Conservation (phyloP, 129 eudicot genomes). For the Pittosporum tobira region DNA sequence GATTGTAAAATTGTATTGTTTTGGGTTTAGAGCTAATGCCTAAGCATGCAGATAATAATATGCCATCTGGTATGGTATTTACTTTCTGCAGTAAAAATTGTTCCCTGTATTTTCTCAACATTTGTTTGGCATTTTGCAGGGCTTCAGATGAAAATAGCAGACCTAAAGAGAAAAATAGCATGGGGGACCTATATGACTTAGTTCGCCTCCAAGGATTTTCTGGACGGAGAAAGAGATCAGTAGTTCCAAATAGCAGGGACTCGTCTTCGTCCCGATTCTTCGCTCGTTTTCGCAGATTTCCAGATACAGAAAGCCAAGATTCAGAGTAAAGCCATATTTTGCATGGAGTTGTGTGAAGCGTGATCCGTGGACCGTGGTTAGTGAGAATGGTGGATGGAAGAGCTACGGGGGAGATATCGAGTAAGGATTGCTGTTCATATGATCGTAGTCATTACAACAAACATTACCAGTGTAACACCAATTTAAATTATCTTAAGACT, state of each 20-base stretch:
- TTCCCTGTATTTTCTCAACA: neutral
- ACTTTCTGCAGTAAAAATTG: neutral
- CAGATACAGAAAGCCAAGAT: conserved; percentile 37
- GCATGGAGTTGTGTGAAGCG: neutral
- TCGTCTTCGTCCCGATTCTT: conserved; percentile 28
- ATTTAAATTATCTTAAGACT: no score
- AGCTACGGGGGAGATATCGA: no score
- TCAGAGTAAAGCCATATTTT: conserved; percentile 39
- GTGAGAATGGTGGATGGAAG: neutral
- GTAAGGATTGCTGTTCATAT: no score
- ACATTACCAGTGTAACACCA: no score
- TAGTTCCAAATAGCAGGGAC: conserved; percentile 29
- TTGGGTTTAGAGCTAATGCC: no score
- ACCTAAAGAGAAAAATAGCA: conserved; percentile 27
- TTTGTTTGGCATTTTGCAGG: conserved; percentile 23
- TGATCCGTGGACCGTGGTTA: neutral
- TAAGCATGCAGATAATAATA: neutral
- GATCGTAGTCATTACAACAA: no score
- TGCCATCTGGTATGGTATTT: neutral
- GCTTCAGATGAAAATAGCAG: conserved; percentile 29
- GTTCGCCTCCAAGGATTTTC: conserved; percentile 43
- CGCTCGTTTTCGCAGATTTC: conserved; percentile 47
- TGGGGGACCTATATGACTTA: conserved; percentile 52
- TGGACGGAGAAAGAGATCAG: conserved; percentile 51
- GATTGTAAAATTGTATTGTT: no score